Conservation (phyloP, 1,284 basidiomycete species). For the Ceratobasidium sp. region DNA sequence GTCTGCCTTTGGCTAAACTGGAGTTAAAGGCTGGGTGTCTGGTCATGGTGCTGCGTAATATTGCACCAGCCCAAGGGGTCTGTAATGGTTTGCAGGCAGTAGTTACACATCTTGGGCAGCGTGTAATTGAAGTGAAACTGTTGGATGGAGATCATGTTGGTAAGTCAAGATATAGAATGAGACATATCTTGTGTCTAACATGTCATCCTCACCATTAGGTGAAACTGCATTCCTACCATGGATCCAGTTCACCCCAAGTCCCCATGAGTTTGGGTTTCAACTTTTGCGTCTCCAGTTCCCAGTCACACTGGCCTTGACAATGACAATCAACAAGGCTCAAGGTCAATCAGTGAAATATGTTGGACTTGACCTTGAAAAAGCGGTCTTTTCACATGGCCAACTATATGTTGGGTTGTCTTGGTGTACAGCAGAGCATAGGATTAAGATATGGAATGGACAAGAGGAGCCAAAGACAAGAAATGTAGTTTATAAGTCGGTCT, state of each 20-base stretch:
- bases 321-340: constrained; percentile 56
- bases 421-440: constrained; percentile 29
- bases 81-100: constrained; percentile 52
- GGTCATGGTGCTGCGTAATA: constrained; percentile 51
- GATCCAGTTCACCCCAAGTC: constrained; percentile 45
- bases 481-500: constrained; percentile 21
- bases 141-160: constrained; percentile 48
- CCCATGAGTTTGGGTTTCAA: constrained; percentile 44
- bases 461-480: constrained; percentile 42
- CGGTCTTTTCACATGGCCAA: constrained; percentile 41
- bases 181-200: not conserved
- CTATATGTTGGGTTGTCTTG: constrained; percentile 42
- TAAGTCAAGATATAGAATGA: not conserved
- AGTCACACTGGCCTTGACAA: constrained; percentile 52
- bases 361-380: constrained; percentile 36
- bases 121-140: constrained; percentile 47
- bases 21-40: constrained; percentile 47
- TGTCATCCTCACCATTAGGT: not conserved
- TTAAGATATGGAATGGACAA: constrained; percentile 41
- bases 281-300: constrained; percentile 52
- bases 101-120: constrained; percentile 40
- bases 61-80: constrained; percentile 48
- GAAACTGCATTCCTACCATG: constrained; percentile 48
- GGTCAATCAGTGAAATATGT: constrained; percentile 51
- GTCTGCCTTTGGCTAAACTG: constrained; percentile 48